Evolutionary conservation across 305 asterid genomes (phyloP), one percentile per base, ranked within the genome.

Genomic region (Fraxinus paxiana): DNA sequence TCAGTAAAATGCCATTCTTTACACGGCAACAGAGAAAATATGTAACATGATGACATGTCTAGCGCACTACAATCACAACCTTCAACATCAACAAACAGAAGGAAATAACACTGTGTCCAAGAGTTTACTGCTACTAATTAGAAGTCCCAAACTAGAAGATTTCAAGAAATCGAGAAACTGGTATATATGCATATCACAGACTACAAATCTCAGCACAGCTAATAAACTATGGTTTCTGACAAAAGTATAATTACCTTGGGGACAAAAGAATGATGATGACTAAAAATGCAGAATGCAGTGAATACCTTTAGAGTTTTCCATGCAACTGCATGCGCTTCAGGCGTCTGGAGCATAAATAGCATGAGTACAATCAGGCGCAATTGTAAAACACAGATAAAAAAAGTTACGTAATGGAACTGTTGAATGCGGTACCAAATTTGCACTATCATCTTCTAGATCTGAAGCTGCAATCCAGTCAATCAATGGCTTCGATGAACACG

Each of bases 391-490:
- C 70, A 35, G 20, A 73, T 51, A 73, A 63, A 51, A 51, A 71
- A 76, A 56, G 75, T 54, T 74, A 76, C 22, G 18, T 28, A 59
- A 84, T 46, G 81, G 31, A 72, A 77, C 67, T 63, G 73, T n/a
- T 17, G 7, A 63, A 81, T 20, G 43, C 56, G 46, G 48, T 88
- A 96, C 99, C 90, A 73, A 83, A 87, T 80, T 56, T 5, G 93
- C 93, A 46, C 90, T 91, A 17, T 93, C 97, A 81, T 91, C 97
- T 86, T 96, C 99, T 82, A 94, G 98, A 87, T 96, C 99, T 75
- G 99, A 91, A 85, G 99, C 99, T 73, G 99, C 98, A 87, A 96
- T 88, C 98, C 99, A 96, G 76, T 96, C 99, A 83, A 96, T 90
- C 79, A 87, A 86, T 35, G 98, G 97, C 84, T 91, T 92, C 87